A percentile compares a stretch with the other conserved stretches of the same genome.
phyloP scores from a whole-genome alignment of 2,329 filamentous ascomycete genomes.

The Aureobasidium uvarum region DNA sequence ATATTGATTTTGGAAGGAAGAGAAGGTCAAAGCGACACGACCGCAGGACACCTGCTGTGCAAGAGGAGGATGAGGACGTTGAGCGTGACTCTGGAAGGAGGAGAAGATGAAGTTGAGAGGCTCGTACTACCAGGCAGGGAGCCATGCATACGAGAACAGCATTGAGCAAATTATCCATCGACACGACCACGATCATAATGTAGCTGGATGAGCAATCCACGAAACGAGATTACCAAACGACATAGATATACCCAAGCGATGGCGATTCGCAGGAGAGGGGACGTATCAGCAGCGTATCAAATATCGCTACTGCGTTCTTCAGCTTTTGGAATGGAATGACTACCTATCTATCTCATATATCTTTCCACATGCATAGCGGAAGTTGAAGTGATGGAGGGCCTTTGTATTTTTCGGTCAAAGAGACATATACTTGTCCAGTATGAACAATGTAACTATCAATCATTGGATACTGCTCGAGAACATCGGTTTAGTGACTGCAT shows the following conservation, averaged over 20 bases:
- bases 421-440: too few relatives aligned
- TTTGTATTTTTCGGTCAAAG: not conserved
- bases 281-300: not conserved
- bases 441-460: too few relatives aligned
- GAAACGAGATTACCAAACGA: not conserved
- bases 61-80: constrained; percentile 61
- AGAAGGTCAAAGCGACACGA: constrained; percentile 59
- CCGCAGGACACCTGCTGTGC: constrained; percentile 63
- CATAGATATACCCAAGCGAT: constrained; percentile 9
- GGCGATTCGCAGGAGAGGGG: too few relatives aligned
- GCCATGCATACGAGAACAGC: not conserved
- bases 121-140: not conserved
- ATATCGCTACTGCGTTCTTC: not conserved
- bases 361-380: not conserved
- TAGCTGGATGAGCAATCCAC: not conserved
- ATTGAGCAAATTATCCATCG: not conserved
- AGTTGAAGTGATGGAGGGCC: not conserved
- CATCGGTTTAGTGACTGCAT: not conserved
- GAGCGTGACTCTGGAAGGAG: constrained; percentile 27
- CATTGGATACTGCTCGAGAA: too few relatives aligned
- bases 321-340: not conserved
- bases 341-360: not conserved
- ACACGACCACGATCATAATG: not conserved
- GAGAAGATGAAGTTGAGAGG: not conserved
- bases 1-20: constrained; percentile 70